These are phyloP conservation scores for Apophysomyces trapeziformis DNA, from an alignment of 371 early-diverging fungal genomes.

Conservation along the genomic window DNA sequence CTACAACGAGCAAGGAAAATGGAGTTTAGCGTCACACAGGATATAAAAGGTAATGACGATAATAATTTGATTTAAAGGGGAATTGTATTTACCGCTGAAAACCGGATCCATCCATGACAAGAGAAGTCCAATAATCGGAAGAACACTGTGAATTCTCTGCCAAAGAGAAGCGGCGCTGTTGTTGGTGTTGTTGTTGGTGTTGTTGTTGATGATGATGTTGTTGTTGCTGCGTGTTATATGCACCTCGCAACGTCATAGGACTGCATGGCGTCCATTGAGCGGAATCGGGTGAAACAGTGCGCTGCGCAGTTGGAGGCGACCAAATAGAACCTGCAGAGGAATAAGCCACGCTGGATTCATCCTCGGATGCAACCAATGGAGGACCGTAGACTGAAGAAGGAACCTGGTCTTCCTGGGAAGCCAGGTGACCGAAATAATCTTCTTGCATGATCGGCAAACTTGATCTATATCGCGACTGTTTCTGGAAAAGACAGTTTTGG, in stretches of 20 bases:
- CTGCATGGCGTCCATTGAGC: constrained; percentile 10
- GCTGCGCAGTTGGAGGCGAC: constrained; percentile 9
- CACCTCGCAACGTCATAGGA: constrained; percentile 10
- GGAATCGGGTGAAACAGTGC: constrained; percentile 9
- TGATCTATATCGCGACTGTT: constrained; percentile 5
- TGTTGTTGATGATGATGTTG: not conserved
- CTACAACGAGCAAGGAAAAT: not conserved
- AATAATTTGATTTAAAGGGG: too few relatives aligned
- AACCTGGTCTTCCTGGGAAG: not conserved
- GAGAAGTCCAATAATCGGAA: constrained; percentile 3
- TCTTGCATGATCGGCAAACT: not conserved
- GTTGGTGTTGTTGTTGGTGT: not conserved
- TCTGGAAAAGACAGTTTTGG: not conserved
- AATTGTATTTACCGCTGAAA: not conserved
- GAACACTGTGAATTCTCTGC: not conserved
- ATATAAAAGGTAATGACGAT: too few relatives aligned
- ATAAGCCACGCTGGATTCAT: constrained; percentile 1
- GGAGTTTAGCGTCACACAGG: not conserved
- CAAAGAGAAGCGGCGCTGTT: not conserved
- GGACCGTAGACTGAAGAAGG: not conserved
- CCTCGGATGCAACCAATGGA: not conserved
- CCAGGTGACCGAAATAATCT: constrained; percentile 3
- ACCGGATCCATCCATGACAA: constrained; percentile 2
- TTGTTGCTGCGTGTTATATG: constrained; percentile 7
- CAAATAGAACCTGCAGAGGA: constrained; percentile 8